A percentile compares a stretch with the other conserved stretches of the same genome.
Conservation (phyloP, 306 rosid species). For the Fragaria vesca region DNA sequence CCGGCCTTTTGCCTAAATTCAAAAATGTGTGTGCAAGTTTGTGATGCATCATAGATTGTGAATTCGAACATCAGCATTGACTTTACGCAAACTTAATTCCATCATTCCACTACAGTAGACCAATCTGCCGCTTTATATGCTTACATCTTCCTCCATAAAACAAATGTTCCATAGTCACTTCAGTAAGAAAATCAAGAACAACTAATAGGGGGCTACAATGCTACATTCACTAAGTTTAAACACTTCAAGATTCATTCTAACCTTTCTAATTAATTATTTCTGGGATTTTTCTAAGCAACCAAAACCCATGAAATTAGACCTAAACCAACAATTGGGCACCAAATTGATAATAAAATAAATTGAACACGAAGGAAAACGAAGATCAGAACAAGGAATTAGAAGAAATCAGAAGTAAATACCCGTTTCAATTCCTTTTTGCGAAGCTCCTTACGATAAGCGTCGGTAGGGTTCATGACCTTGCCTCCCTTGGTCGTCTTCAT, state of each 20-base stretch:
- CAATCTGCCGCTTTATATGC: neutral
- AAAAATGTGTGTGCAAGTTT: neutral
- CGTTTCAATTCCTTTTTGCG: conserved; percentile 93
- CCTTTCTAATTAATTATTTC: neutral
- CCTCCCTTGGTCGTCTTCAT: conserved; percentile 99
- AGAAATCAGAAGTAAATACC: conserved; percentile 36
- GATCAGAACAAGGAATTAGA: neutral
- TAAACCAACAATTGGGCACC: neutral
- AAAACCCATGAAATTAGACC: neutral
- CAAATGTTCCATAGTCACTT: neutral
- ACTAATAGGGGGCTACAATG: neutral
- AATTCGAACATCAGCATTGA: neutral
- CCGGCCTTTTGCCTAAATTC: neutral
- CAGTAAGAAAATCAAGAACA: neutral
- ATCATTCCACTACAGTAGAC: conserved; percentile 2
- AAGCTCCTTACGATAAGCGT: conserved; percentile 92
- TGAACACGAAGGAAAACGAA: neutral
- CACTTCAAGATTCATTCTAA: neutral
- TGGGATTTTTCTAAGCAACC: neutral
- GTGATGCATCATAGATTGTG: neutral
- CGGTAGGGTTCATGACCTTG: conserved; percentile 96
- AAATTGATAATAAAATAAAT: neutral
- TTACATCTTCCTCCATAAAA: neutral
- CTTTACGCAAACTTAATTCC: neutral
- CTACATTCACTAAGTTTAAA: conserved; percentile 11